Conservation (phyloP, 495 filamentous ascomycete genomes). For the Aspergillus ostianus region DNA sequence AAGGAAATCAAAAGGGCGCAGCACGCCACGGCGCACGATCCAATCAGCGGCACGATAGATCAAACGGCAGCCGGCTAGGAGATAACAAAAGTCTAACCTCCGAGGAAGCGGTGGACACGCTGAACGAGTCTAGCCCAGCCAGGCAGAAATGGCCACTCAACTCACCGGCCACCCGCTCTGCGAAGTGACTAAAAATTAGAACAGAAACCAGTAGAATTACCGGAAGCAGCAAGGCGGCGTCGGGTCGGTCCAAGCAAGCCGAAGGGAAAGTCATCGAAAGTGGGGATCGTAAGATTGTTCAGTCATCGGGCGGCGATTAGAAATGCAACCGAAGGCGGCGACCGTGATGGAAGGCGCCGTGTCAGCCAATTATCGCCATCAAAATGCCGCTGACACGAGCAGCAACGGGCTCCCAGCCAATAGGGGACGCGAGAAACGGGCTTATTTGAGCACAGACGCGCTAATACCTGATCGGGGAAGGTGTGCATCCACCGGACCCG, state of each 20-base stretch:
- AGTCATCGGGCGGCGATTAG: no score
- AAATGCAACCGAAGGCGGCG: no score
- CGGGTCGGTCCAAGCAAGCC: background rate
- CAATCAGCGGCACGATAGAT: conserved; percentile 21
- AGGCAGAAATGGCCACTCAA: no score
- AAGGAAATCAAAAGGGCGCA: background rate
- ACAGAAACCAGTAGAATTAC: background rate
- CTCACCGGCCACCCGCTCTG: no score
- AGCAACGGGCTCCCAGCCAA: conserved; percentile 19
- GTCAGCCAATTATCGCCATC: conserved; percentile 23
- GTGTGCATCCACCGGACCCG: conserved; percentile 24
- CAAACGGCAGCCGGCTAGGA: conserved; percentile 18
- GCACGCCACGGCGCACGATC: background rate
- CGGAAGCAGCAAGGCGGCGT: background rate
- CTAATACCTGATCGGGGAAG: conserved; percentile 25
- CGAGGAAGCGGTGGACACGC: no score
- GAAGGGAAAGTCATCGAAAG: background rate
- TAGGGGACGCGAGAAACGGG: conserved; percentile 21
- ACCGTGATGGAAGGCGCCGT: background rate
- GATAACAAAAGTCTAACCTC: conserved; percentile 16
- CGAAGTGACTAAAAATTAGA: no score
- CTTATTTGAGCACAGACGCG: conserved; percentile 30
- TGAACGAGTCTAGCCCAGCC: no score
- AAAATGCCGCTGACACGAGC: conserved; percentile 31
- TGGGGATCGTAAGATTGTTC: no score